Conservation (phyloP, 2,329 filamentous ascomycete genomes). For the Aspergillus novofumigatus region DNA sequence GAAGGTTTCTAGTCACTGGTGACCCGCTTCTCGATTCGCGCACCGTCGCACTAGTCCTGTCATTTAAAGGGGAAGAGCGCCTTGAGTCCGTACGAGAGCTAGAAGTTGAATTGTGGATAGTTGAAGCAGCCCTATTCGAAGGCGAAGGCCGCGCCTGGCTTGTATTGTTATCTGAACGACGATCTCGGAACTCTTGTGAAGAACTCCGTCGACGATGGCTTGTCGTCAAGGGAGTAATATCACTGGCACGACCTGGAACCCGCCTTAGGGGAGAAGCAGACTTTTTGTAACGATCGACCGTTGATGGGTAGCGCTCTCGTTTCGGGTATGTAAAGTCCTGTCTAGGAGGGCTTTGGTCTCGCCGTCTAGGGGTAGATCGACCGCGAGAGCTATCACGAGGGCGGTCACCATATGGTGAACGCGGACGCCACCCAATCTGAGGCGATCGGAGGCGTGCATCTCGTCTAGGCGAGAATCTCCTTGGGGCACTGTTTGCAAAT, state of each 20-base stretch:
- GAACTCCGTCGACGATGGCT: constrained; percentile 52
- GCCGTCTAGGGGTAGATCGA: constrained; percentile 32
- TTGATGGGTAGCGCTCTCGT: constrained; percentile 30
- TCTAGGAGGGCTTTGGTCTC: constrained; percentile 34
- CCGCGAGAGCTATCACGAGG: constrained; percentile 28
- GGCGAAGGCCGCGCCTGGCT: constrained; percentile 49
- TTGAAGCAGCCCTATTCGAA: constrained; percentile 42
- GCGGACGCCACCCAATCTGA: constrained; percentile 33
- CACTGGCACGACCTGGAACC: constrained; percentile 24
- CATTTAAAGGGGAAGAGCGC: constrained; percentile 57
- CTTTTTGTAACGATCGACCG: constrained; percentile 26
- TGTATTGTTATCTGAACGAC: constrained; percentile 46
- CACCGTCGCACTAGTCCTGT: constrained; percentile 44
- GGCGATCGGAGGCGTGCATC: constrained; percentile 39
- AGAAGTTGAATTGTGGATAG: constrained; percentile 49
- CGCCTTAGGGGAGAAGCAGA: constrained; percentile 45
- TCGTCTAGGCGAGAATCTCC: constrained; percentile 39
- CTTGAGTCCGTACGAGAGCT: constrained; percentile 57
- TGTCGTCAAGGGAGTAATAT: constrained; percentile 32
- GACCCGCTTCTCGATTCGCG: constrained; percentile 29
- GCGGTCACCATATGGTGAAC: constrained; percentile 35
- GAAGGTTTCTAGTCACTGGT: constrained; percentile 14
- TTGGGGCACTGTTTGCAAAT: constrained; percentile 32
- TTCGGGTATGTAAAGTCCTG: constrained; percentile 30
- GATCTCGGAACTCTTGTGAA: constrained; percentile 48